These are phyloP conservation scores for Pichia manshurica DNA, from an alignment of 805 yeast genomes.

Conservation along the genomic window DNA sequence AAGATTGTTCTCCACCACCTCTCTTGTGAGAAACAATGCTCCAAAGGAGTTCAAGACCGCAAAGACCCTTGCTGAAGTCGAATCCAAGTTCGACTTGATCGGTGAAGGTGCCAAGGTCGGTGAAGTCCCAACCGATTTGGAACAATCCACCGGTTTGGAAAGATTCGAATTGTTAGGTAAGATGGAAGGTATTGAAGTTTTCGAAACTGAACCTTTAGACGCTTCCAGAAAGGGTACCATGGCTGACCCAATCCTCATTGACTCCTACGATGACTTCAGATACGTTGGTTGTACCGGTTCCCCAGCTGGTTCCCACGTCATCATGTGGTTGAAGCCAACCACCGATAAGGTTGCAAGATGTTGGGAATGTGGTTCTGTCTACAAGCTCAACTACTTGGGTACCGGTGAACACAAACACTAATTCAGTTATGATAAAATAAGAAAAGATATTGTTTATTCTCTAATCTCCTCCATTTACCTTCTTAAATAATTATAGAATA, in stretches of 20 bases:
- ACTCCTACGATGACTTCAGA: constrained; percentile 87
- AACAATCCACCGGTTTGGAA: constrained; percentile 97
- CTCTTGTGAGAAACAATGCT: constrained; percentile 25
- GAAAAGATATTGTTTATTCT: too few species aligned
- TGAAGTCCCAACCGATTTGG: constrained; percentile 85
- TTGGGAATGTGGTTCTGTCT: constrained; percentile 98
- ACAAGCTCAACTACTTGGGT: constrained; percentile 83
- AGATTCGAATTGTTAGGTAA: constrained; percentile 93
- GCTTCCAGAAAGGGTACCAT: constrained; percentile 87
- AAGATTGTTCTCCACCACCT: constrained; percentile 32
- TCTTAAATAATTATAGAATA: too few species aligned
- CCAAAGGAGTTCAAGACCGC: constrained; percentile 56
- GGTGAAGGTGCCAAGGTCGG: constrained; percentile 88
- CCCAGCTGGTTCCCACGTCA: constrained; percentile 87
- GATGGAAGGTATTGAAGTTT: constrained; percentile 90
- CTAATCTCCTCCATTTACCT: too few species aligned
- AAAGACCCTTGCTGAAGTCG: constrained; percentile 64
- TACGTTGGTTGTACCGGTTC: constrained; percentile 97
- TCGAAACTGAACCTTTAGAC: constrained; percentile 84
- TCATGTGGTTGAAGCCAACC: constrained; percentile 90
- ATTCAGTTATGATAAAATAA: too few species aligned
- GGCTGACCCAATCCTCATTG: constrained; percentile 81
- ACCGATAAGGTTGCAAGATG: constrained; percentile 83
- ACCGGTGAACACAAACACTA: constrained; percentile 57
- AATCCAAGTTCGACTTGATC: constrained; percentile 68